Base-by-base conservation (phyloP, 139 green algal species). In the Nannochloris sp. region DNA sequence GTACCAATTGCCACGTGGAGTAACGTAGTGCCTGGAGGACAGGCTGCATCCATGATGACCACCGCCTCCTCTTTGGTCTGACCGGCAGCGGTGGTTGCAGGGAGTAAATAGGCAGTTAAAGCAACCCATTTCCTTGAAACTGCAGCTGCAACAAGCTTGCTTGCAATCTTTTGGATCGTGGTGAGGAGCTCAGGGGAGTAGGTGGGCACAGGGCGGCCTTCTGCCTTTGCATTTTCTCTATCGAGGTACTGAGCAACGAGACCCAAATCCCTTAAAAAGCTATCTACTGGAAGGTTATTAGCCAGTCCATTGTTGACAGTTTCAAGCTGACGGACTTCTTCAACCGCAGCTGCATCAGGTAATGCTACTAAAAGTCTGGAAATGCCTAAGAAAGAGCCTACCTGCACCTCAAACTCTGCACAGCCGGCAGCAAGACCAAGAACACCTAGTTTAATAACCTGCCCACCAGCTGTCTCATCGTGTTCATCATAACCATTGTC, bases 1-100 rank as follows among this genome's bases (percentile, higher is more conserved):
- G 64, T 72, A 44, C 70, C 60, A 2, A 80, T 71, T 1, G 71
- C 74, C 19, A 72, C 65, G 25, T 72, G 64, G 24, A 81, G 59
- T 51, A 80, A 42, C 15, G 45, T 58, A 2, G 56, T 29, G 35
- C 45, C 60, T 8, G 24, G 15, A 29, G 51, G 60, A 33, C 24
- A 31, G 35, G 30, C 24, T 30, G 36, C 38, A 27, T 73, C 36
- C 29, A 64, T 29, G 4, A 31, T 54, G 3, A 38, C 63, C 32
- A 73, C 25, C 4, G 63, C 69, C 4, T 60, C 62, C 31, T n/a
- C 45, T 10, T 38, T 54, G 15, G 24, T 47, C 1, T 4, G 24
- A 14, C 27, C 30, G 27, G 54, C 70, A 5, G 38, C 62, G 6
- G 15, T 57, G 12, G 46, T 59, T 4, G 56, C 70, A 0, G 69